These are phyloP conservation scores for Cyberlindnera xishuangbannaensis DNA, from an alignment of 805 yeast genomes.

Conservation along the genomic window DNA sequence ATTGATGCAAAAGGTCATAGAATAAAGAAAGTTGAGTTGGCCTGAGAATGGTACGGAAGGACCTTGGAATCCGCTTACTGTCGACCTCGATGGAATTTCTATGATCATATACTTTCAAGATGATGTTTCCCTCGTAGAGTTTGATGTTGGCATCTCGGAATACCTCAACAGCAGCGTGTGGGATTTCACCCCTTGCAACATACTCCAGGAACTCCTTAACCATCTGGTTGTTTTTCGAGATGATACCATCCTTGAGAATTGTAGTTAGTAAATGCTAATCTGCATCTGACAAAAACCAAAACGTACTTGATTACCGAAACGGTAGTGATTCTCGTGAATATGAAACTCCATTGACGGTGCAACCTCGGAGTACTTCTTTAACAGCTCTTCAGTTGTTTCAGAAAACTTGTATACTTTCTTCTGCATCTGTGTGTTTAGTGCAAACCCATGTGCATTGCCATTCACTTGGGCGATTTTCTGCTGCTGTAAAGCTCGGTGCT, in stretches of 20 bases:
- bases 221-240: slow-evolving; percentile 73
- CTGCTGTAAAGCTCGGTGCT: slow-evolving; percentile 11
- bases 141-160: slow-evolving; percentile 79
- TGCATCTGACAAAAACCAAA: too few relatives aligned
- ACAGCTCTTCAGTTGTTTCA: slow-evolving; percentile 64
- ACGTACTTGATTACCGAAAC: slow-evolving; percentile 71
- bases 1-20: slow-evolving; percentile 79
- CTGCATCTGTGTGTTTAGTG: slow-evolving; percentile 25
- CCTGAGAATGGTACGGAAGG: slow-evolving; percentile 68
- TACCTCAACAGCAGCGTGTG: slow-evolving; percentile 85
- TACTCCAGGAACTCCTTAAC: slow-evolving; percentile 74
- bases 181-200: slow-evolving; percentile 77
- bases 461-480: slow-evolving; percentile 25
- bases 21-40: slow-evolving; percentile 79
- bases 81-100: slow-evolving; percentile 35
- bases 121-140: slow-evolving; percentile 85
- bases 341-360: slow-evolving; percentile 86
- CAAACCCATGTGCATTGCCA: slow-evolving; percentile 27
- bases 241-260: slow-evolving; percentile 57
- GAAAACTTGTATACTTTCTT: slow-evolving; percentile 48
- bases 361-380: slow-evolving; percentile 68
- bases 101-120: slow-evolving; percentile 84
- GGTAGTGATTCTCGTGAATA: slow-evolving; percentile 84
- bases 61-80: slow-evolving; percentile 41
- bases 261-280: slow-evolving; percentile 4